Evolutionary conservation across 2,329 filamentous ascomycete species (phyloP), one percentile per base, ranked within the genome.

Genomic region (Sporothrix protearum): DNA sequence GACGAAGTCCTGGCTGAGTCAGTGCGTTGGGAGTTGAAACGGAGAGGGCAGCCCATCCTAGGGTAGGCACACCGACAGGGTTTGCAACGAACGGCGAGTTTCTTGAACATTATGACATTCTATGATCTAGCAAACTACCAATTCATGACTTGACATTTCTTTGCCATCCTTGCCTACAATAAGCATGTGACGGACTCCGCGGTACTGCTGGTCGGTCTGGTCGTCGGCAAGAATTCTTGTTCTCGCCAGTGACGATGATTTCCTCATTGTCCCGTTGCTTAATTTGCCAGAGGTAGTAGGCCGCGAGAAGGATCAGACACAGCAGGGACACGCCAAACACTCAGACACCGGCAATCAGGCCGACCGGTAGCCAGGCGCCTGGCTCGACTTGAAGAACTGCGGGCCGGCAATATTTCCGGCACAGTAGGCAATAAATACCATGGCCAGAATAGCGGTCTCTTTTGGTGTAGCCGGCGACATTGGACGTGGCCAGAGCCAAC

Each of bases 331-430:
- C 49, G 10, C 49, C 49, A 25, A 51, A 51, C 1, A 19, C 49
- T 6, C 49, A 51, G 49, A 51, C 49, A 51, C 49, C 49, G n/a
- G 49, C 49, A 51, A 51, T 51, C 6, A 51, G 49, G n/a, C 49
- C n/a, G 49, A 51, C n/a, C 49, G 49, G 42, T 83, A 83, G 3
- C 76, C 77, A 1, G 86, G 86, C 0, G 82, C 84, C 72, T 88
- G 85, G 51, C 79, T 79, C 2, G 80, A 80, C 75, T 84, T 84
- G 79, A 88, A 87, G 2, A 85, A 87, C 76, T 87, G 84, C 0
- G 86, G 86, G 0, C 85, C 85, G 73, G 87, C 87, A 71, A 87
- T 85, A 76, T 86, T 88, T 16, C 84, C 85, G 4, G 82, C 81
- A 2, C 86, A 89, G 49, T 49, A 64, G 33, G 49, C 30, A 19